Evolutionary conservation across 106 monocot species (phyloP), one percentile per base, ranked within the genome.

Genomic region (Platanthera zijinensis): DNA sequence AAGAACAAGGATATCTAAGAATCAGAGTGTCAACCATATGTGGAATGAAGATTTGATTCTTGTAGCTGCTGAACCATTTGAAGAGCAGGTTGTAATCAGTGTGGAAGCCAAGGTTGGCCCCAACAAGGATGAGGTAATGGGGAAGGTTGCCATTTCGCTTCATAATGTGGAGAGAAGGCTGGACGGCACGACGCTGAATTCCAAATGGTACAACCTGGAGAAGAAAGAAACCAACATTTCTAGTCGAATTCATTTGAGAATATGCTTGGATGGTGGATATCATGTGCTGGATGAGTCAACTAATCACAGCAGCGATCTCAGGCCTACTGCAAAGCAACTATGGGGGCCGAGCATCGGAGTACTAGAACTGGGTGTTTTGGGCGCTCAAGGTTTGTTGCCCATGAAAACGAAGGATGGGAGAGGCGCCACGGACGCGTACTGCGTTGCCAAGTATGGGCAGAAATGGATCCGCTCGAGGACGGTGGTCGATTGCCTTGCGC

Each of bases 381-480:
- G 45, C 19, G 76, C 76, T 7, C 76, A 76, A 48, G 61, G 57
- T 12, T 48, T 76, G 48, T 48, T 5, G 46, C 47, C 76, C 8
- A 76, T 48, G 76, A 76, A 61, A 47, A 47, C 61, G 2, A 48
- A 76, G 45, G 61, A 62, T 15, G 74, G 74, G 0, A 25, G 52
- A 28, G 74, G 74, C 11, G 54, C 52, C 14, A 30, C 74, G 10
- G 18, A 76, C 62, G 76, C 76, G 0, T 76, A 76, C 48, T 62
- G 76, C 15, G 76, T 76, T n/a, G 76, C 76, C 8, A 76, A 76
- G 45, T 76, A 61, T 19, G 76, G 76, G 8, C 76, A 76, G 61
- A 76, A 76, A 57, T 76, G 76, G 76, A 48, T 76, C 11, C 76
- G 76, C 4, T 61, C 76, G 39, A 76, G 76, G 76, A 76, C 76